Conservation (phyloP, 495 filamentous ascomycete genomes). For the Aspergillus campestris region DNA sequence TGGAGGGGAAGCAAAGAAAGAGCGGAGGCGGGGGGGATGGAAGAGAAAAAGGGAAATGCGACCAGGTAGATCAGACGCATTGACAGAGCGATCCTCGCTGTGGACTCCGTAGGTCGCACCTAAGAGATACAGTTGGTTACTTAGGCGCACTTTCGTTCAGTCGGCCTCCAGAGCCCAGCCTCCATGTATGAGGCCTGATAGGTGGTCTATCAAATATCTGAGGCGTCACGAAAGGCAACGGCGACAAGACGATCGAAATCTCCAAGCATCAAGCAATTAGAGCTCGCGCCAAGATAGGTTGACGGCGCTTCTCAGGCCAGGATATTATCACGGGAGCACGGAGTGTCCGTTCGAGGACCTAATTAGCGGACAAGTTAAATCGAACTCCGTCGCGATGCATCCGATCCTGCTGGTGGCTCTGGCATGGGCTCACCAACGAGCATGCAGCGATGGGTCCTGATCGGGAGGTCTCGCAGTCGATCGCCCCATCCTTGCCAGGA, state of each 20-base stretch:
- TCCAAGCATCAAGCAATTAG: conserved; percentile 28
- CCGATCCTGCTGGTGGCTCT: conserved; percentile 14
- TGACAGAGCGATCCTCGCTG: too few species aligned
- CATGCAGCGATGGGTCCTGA: conserved; percentile 18
- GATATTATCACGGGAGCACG: conserved; percentile 3
- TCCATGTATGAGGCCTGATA: not conserved
- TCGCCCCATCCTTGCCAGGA: not conserved
- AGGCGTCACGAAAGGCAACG: conserved; percentile 13
- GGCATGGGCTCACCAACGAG: conserved; percentile 28
- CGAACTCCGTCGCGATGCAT: conserved; percentile 13
- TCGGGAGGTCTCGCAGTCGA: conserved; percentile 21
- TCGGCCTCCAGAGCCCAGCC: not conserved
- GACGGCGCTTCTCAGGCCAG: conserved; percentile 13
- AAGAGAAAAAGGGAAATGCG: conserved; percentile 2
- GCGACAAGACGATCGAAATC: conserved; percentile 27
- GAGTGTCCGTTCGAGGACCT: conserved; percentile 10
- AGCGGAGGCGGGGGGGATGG: not conserved
- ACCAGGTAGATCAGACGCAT: not conserved
- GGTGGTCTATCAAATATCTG: not conserved
- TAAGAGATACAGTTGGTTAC: not conserved
- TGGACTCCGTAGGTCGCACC: not conserved
- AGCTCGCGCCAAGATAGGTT: conserved; percentile 18
- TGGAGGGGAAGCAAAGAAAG: not conserved
- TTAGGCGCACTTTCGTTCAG: conserved; percentile 2
- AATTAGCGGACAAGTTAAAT: conserved; percentile 32